A percentile compares a stretch with the other conserved stretches of the same genome.
phyloP scores from a whole-genome alignment of 768 basidiomycete species.

The Leccinum variicolor region DNA sequence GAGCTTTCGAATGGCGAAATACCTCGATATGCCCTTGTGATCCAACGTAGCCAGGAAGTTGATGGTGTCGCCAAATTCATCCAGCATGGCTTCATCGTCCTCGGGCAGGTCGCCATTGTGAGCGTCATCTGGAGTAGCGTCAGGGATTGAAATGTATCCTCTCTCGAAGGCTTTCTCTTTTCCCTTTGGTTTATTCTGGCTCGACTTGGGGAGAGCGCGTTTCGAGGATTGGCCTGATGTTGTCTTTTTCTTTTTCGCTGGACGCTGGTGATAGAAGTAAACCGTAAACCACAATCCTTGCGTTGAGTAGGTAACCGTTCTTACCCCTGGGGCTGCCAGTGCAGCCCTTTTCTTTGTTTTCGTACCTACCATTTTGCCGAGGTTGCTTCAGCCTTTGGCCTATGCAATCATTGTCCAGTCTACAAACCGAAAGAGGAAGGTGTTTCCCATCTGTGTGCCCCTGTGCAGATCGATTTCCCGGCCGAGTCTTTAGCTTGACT shows the following conservation, averaged over 20 bases:
- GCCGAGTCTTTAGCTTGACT: neutral
- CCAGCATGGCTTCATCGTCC: slow-evolving; percentile 62
- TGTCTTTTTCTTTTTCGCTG: slow-evolving; percentile 64
- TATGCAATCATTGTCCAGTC: neutral
- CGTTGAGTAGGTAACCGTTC: neutral
- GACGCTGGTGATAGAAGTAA: slow-evolving; percentile 25
- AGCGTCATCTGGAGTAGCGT: slow-evolving; percentile 1
- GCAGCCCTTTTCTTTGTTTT: slow-evolving; percentile 34
- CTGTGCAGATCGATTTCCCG: neutral
- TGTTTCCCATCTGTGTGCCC: slow-evolving; percentile 11
- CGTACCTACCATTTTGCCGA: slow-evolving; percentile 21
- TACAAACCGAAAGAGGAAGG: slow-evolving; percentile 19
- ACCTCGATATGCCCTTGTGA: slow-evolving; percentile 79
- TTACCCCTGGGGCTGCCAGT: slow-evolving; percentile 29
- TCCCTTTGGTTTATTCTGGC: slow-evolving; percentile 39
- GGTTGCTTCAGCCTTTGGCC: neutral
- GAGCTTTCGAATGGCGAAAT: slow-evolving; percentile 19
- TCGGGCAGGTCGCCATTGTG: slow-evolving; percentile 54
- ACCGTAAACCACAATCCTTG: neutral
- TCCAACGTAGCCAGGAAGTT: slow-evolving; percentile 74
- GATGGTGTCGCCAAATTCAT: slow-evolving; percentile 58
- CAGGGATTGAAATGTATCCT: slow-evolving; percentile 61
- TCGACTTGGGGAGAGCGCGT: slow-evolving; percentile 14
- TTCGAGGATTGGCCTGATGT: slow-evolving; percentile 25
- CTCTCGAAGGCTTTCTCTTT: slow-evolving; percentile 63